Percentiles rank a stretch among this genome's conserved stretches.
Evolutionary conservation across 164 flowering plant genomes (phyloP).

Genomic region (Taxillus chinensis): DNA sequence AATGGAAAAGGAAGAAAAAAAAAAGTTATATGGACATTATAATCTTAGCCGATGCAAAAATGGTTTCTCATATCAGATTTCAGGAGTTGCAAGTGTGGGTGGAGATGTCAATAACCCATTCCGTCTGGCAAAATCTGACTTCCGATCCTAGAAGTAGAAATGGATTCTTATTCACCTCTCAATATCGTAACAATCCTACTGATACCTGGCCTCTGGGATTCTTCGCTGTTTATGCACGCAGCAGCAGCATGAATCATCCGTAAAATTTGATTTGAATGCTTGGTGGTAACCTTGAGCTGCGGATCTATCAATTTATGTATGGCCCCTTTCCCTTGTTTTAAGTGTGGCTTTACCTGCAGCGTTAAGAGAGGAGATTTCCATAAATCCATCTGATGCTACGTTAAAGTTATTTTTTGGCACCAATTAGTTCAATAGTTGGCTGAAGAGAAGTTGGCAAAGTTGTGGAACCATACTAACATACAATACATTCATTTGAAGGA

Average conservation of each 20-base stretch:
- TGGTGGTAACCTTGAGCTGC: constrained; percentile 26
- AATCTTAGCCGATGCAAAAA: constrained; percentile 58
- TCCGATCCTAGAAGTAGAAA: constrained; percentile 18
- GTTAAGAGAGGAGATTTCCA: background rate
- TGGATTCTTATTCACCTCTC: constrained; percentile 32
- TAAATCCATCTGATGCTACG: background rate
- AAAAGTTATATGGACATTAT: no score
- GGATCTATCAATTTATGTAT: constrained; percentile 52
- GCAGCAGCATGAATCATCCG: constrained; percentile 63
- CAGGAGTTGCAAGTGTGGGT: constrained; percentile 31
- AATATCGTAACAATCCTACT: constrained; percentile 40
- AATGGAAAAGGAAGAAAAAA: no score
- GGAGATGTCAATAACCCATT: constrained; percentile 27
- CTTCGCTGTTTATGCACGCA: constrained; percentile 62
- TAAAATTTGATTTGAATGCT: constrained; percentile 30
- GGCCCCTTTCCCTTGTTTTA: constrained; percentile 38
- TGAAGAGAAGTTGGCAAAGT: background rate
- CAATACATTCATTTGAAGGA: no score
- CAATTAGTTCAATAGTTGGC: background rate
- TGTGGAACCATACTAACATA: no score
- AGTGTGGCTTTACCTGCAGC: constrained; percentile 69
- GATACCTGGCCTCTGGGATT: constrained; percentile 56
- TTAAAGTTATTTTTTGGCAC: background rate
- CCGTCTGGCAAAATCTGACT: constrained; percentile 19
- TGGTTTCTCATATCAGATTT: constrained; percentile 64